phyloP scores from a whole-genome alignment of 2,329 filamentous ascomycete genomes.

The Ceratocystis colombiana region DNA sequence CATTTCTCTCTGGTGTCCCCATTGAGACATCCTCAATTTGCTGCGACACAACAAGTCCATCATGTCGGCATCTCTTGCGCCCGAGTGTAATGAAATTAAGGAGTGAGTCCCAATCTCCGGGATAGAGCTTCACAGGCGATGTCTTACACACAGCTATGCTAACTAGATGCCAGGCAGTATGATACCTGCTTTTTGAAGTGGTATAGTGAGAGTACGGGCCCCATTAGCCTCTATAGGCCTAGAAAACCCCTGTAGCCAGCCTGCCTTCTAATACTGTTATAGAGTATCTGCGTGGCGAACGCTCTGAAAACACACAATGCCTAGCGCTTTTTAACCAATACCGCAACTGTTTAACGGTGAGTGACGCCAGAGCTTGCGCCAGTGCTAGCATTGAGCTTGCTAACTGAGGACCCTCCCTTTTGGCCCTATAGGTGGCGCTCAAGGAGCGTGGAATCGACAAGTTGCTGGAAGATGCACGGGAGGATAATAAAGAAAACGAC shows the following conservation, averaged over 20 bases:
- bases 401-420: not conserved
- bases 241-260: not conserved
- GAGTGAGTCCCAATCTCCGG: conserved; percentile 52
- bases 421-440: conserved; percentile 56
- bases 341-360: conserved; percentile 71
- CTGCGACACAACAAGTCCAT: conserved; percentile 16
- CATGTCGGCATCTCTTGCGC: conserved; percentile 91
- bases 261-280: conserved; percentile 19
- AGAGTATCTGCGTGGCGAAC: conserved; percentile 85
- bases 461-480: conserved; percentile 81
- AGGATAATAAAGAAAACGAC: conserved; percentile 83
- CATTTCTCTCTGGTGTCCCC: not conserved
- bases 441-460: conserved; percentile 87
- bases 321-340: conserved; percentile 79
- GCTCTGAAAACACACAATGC: conserved; percentile 75
- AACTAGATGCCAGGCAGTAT: conserved; percentile 57
- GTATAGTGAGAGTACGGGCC: conserved; percentile 86
- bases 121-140: not conserved
- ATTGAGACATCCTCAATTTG: not conserved
- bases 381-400: not conserved
- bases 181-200: conserved; percentile 97
- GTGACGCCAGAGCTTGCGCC: conserved; percentile 29
- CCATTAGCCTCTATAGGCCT: not conserved
- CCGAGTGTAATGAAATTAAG: conserved; percentile 91
- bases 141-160: not conserved